Conservation (phyloP, 768 basidiomycete genomes). For the Termitomyces sp. region DNA sequence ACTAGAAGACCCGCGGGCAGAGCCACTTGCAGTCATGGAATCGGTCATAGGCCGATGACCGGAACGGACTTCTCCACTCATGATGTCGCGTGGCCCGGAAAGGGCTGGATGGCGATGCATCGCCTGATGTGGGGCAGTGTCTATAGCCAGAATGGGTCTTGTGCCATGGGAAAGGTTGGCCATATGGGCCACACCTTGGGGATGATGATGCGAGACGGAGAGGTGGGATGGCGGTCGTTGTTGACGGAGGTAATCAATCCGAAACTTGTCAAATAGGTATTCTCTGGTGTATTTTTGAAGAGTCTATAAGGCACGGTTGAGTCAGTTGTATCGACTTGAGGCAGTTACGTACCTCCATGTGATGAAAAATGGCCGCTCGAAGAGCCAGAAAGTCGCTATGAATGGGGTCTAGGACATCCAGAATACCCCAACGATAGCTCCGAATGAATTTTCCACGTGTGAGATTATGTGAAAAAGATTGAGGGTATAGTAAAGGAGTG, state of each 20-base stretch:
- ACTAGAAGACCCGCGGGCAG: conserved; percentile 31
- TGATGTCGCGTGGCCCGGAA: conserved; percentile 44
- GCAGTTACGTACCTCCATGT: conserved; percentile 70
- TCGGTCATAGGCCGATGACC: conserved; percentile 44
- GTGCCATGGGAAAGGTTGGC: conserved; percentile 42
- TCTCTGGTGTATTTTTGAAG: conserved; percentile 83
- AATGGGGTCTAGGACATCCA: conserved; percentile 74
- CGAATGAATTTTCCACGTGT: conserved; percentile 64
- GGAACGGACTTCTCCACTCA: conserved; percentile 41
- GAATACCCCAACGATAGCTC: conserved; percentile 78
- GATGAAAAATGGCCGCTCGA: conserved; percentile 78
- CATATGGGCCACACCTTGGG: conserved; percentile 38
- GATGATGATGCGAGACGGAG: conserved; percentile 38
- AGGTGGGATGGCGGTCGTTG: conserved; percentile 46
- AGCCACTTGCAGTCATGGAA: conserved; percentile 30
- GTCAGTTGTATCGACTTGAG: conserved; percentile 14
- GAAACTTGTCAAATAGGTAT: conserved; percentile 80
- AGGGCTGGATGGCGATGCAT: conserved; percentile 44
- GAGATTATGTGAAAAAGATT: conserved; percentile 42
- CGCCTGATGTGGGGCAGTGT: conserved; percentile 50
- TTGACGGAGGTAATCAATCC: conserved; percentile 52
- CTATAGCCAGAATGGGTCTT: conserved; percentile 60
- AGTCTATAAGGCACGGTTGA: conserved; percentile 44
- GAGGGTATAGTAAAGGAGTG: conserved; percentile 49
- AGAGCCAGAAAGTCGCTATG: conserved; percentile 83